phyloP scores from a whole-genome alignment of 768 basidiomycete genomes.

The Plicaturopsis crispa region DNA sequence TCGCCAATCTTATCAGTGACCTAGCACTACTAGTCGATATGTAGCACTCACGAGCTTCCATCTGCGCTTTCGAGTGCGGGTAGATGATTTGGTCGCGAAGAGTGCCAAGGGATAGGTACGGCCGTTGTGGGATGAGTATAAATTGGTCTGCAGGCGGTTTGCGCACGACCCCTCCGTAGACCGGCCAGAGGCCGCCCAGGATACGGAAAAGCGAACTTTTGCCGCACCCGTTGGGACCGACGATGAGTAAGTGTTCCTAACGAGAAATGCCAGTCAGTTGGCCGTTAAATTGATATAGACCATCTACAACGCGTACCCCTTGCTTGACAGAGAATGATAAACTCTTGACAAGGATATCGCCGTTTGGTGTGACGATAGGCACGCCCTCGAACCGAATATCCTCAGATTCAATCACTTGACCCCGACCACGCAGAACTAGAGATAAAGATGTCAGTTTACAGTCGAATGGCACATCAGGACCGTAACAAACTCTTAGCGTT shows the following conservation, averaged over 20 bases:
- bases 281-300: not conserved
- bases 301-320: constrained; percentile 43
- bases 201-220: constrained; percentile 95
- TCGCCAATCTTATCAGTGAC: constrained; percentile 1
- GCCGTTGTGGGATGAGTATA: constrained; percentile 92
- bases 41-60: constrained; percentile 60
- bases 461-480: not conserved
- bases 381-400: constrained; percentile 91
- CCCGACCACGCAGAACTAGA: constrained; percentile 72
- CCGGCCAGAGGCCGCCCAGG: constrained; percentile 71
- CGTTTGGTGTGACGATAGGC: constrained; percentile 94
- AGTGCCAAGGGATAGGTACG: constrained; percentile 90
- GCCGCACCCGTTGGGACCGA: constrained; percentile 91
- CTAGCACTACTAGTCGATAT: constrained; percentile 6
- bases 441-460: constrained; percentile 3
- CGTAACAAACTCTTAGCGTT: constrained; percentile 61
- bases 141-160: constrained; percentile 88
- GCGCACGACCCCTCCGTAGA: constrained; percentile 68
- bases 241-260: constrained; percentile 86
- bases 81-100: constrained; percentile 96
- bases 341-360: constrained; percentile 79
- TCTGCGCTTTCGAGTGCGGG: constrained; percentile 76
- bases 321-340: constrained; percentile 87
- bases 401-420: constrained; percentile 74
- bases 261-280: constrained; percentile 5